Base-by-base conservation (phyloP, 768 basidiomycete species). In the Phylloporus sp. region DNA sequence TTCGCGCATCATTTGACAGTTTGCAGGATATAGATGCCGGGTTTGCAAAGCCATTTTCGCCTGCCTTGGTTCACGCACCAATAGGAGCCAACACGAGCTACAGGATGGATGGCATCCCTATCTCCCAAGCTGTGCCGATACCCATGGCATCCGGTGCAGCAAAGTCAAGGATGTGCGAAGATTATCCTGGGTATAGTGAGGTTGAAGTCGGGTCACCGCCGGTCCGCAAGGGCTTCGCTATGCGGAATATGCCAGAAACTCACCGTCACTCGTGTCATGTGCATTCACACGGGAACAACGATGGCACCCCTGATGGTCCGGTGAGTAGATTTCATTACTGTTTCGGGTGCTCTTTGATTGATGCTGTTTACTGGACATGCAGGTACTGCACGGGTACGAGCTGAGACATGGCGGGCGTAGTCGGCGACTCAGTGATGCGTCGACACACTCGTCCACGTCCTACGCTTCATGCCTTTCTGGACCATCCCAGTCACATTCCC, bases 391-490 rank as follows among this genome's bases (percentile, higher is more conserved):
- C 12, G 50, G 26, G 13, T 44, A 55, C 28, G 52, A 38, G 13
- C 23, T 6, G n/a, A 42, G 28, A 11, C 29, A 20, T 13, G 20
- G 4, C 15, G 36, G 42, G 20, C 54, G 44, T 16, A 29, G 20
- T 13, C 63, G 62, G 32, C 59, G 59, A 36, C 50, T 53, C 29
- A 63, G 61, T 38, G 49, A 64, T 38, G 56, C 54, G 8, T 63
- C 61, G n/a, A 52, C 51, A 16, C 50, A 28, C 34, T 54, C 59
- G 12, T 54, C 59, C 2, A 29, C 20, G 3, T 64, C 61, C 15
- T 64, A 64, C 11, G 13, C 22, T 7, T 63, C 61, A n/a, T 64
- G 62, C 22, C 39, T 28, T 23, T 63, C 59, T n/a, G 56, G 55
- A 5, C 59, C 62, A n/a, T 55, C 49, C 18, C 53, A 50, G n/a